Evolutionary conservation across 208 protist genomes (phyloP), one percentile per base, ranked within the genome.

Genomic region (Strigomonas culicis): DNA sequence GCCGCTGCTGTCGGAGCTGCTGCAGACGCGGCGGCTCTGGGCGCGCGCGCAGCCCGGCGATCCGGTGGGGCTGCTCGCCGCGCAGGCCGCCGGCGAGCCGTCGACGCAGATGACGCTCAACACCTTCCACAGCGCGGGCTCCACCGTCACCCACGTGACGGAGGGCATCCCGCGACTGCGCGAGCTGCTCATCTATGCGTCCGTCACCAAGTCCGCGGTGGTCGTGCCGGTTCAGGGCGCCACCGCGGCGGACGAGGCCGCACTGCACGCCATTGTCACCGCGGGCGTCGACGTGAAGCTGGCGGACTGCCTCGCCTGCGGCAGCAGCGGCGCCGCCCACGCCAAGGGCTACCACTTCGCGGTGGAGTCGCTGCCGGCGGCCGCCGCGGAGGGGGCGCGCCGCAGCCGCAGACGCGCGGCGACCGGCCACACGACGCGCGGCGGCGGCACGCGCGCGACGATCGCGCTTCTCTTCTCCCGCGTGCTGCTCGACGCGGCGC

Each of bases 31-130:
- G 15, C 84, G 82, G 4, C 46, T 88, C 56, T 74, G 79, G 15
- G 74, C 91, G n/a, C 88, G 83, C 71, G 91, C 80, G 68, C 88
- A 97, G 21, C 71, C 98, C 0, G 98, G 98, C 46, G 98, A 99
- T 72, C 73, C 94, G 13, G 98, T 99, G 21, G 98, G 98, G 62
- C 79, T 99, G 28, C 67, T 99, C 6, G 98, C 98, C 11, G 98
- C 91, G 10, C 98, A 99, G 84, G 97, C 96, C 1, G 97, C 99
- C 32, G 99, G 98, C 47, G 99, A 99, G 75, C 98, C 99, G 22
- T 99, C 98, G 1, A 99, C 99, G 60, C 99, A 99, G 80, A 99
- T 99, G 98, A 99, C 99, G 31, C 90, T 99, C 10, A 99, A 99
- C 89, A 99, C 99, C 43, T 99, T 99, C 90, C 99, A 99, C 86